Evolutionary conservation across 176 grass and related monocot genomes (phyloP).

Genomic region (Dactylis glomerata): DNA sequence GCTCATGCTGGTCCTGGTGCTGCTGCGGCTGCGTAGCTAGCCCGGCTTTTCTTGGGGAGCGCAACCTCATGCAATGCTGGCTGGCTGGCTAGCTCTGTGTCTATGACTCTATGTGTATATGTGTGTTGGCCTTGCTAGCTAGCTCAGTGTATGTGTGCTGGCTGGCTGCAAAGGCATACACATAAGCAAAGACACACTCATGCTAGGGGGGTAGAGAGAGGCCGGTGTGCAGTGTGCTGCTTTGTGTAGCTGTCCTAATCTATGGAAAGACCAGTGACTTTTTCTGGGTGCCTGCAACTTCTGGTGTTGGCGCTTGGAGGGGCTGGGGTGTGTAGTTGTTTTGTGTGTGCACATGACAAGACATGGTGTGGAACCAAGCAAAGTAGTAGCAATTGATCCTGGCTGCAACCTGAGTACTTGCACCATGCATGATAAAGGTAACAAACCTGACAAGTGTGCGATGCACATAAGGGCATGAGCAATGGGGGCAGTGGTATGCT

Average conservation of each 20-base stretch:
- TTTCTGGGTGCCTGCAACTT: constrained; percentile 31
- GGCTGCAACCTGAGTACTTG: constrained; percentile 12
- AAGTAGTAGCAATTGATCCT: background rate
- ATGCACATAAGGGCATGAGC: too few relatives aligned
- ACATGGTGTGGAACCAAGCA: constrained; percentile 16
- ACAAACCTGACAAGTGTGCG: background rate
- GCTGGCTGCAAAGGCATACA: background rate
- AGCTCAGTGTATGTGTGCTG: background rate
- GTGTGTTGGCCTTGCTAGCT: background rate
- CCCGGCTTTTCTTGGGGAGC: constrained; percentile 27
- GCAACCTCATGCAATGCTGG: background rate
- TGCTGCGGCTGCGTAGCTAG: background rate
- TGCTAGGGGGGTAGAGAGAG: background rate
- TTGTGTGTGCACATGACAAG: background rate
- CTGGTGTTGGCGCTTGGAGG: constrained; percentile 22
- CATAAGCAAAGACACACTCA: background rate
- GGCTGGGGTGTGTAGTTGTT: background rate
- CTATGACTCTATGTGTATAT: background rate
- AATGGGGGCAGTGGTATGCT: too few relatives aligned
- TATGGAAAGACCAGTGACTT: constrained; percentile 35
- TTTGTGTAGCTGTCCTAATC: constrained; percentile 32
- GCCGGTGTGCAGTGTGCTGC: background rate
- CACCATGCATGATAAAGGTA: constrained; percentile 25
- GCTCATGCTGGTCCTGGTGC: background rate
- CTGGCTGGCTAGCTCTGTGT: background rate